Conservation (phyloP, 2,329 filamentous ascomycete genomes). For the Albifimbria verrucaria region DNA sequence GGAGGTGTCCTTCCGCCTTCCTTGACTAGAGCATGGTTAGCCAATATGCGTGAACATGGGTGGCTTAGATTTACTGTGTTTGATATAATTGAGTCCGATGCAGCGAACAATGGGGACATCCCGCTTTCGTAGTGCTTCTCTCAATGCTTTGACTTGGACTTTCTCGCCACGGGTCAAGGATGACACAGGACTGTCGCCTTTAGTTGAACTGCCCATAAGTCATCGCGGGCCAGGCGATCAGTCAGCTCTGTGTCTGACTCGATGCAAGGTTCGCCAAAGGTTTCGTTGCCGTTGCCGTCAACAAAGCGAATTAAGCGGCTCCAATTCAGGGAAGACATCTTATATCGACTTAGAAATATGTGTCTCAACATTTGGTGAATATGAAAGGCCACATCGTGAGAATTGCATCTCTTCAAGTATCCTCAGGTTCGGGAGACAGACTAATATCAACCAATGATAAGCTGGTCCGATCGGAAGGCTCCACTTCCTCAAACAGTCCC, state of each 20-base stretch:
- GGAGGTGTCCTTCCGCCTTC: conserved; percentile 50
- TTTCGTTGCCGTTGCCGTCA: conserved; percentile 26
- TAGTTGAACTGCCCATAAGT: conserved; percentile 26
- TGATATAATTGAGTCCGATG: conserved; percentile 33
- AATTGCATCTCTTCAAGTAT: conserved; percentile 1
- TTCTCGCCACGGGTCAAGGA: conserved; percentile 21
- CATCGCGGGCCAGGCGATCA: conserved; percentile 16
- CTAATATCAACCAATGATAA: conserved; percentile 12
- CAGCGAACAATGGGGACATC: conserved; percentile 33
- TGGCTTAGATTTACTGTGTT: conserved; percentile 24
- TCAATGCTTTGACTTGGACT: conserved; percentile 26
- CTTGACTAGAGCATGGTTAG: conserved; percentile 33
- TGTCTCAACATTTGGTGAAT: neutral
- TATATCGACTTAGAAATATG: neutral
- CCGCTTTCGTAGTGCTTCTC: conserved; percentile 22
- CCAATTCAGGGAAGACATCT: conserved; percentile 23
- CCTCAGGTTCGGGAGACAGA: neutral
- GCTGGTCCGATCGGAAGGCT: conserved; percentile 17
- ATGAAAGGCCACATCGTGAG: neutral
- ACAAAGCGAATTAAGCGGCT: conserved; percentile 31
- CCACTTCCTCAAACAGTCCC: neutral
- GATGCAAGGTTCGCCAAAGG: conserved; percentile 30
- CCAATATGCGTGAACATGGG: neutral
- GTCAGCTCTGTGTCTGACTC: conserved; percentile 21
- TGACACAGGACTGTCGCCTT: conserved; percentile 22